These are phyloP conservation scores for Cutaneotrichosporon sp. DNA, from an alignment of 1,284 basidiomycete genomes.

Conservation along the genomic window DNA sequence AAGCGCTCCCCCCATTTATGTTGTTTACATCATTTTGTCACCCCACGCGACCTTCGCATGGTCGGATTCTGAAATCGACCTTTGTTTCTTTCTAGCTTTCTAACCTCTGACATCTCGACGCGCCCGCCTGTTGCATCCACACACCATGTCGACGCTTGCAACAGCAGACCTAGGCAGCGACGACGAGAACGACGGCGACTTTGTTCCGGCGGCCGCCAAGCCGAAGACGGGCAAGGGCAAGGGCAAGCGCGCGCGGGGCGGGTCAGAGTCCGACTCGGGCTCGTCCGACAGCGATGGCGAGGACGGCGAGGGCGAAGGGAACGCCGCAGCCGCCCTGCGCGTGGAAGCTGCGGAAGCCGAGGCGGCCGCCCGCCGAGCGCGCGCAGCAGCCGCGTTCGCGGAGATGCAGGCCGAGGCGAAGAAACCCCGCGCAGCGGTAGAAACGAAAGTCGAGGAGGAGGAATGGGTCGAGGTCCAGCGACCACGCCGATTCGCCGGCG, in stretches of 20 bases:
- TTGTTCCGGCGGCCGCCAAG: constrained; percentile 24
- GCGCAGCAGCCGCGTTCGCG: constrained; percentile 15
- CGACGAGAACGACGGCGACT: constrained; percentile 35
- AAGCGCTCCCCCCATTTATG: background rate
- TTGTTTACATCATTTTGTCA: background rate
- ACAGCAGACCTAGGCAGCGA: constrained; percentile 33
- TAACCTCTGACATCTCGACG: background rate
- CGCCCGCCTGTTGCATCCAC: background rate
- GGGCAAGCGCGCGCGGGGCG: constrained; percentile 14
- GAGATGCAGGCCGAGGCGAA: constrained; percentile 11
- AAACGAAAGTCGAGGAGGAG: constrained; percentile 10
- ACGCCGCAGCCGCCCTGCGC: background rate
- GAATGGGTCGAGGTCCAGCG: constrained; percentile 38
- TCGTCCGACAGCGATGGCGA: constrained; percentile 12
- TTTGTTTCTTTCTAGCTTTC: too few relatives aligned
- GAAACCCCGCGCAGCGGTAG: background rate
- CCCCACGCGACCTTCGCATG: too few relatives aligned
- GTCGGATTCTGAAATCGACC: background rate
- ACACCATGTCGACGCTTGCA: constrained; percentile 38
- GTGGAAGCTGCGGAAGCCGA: constrained; percentile 4
- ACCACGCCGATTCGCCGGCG: constrained; percentile 42
- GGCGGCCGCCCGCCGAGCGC: constrained; percentile 3
- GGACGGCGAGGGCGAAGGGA: constrained; percentile 7
- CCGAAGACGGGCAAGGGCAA: constrained; percentile 6
- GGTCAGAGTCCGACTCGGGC: constrained; percentile 11